Base-by-base conservation (phyloP, 2,329 filamentous ascomycete species). In the Cordyceps cateniannulata region DNA sequence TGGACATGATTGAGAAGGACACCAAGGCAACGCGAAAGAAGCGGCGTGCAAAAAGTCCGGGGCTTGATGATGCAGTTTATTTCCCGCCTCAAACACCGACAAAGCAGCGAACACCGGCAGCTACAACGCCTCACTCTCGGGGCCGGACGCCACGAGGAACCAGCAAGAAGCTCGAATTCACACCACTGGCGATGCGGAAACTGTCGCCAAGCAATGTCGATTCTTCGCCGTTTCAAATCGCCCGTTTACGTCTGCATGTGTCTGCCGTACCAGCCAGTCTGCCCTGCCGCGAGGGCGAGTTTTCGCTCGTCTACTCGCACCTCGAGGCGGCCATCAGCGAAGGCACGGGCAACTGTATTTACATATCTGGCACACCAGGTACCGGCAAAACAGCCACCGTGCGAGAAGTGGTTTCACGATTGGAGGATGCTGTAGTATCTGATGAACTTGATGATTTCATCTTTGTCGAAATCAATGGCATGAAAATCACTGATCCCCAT, bases 381-480 rank as follows among this genome's bases (percentile, higher is more conserved):
- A 99, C 95, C 0, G 95, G 95, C 32, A 99, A 99, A 74, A 99
- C 95, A 1, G 95, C 95, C 14, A 99, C 96, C 0, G 95, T 99
- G 10, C 89, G 95, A 52, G 95, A 99, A 74, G 95, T 98, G 1
- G 89, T 99, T 18, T 86, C 89, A 5, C 89, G 92, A 63, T 82
- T 99, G 9, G 93, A 98, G 67, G 85, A 88, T n/a, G 87, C 91
- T 0, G 95, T 98, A 1, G 82, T 85, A 52, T 86, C 88, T 8
- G 95, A 99, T 69, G 93, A 98, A 73, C 82, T 99, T 47, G 95
- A 99, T 69, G 93, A 98, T 71, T 99, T 99, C 73, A 96, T 97
- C 62, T 99, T 99, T 67, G 93, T 99, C 64, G 95, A 99, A 74
- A 98, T 99, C 76, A 99, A 99, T 74, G 96, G 95, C 66, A 98